Base-by-base conservation (phyloP, 192 early-diverging fungal species). In the Endogone sp. region DNA sequence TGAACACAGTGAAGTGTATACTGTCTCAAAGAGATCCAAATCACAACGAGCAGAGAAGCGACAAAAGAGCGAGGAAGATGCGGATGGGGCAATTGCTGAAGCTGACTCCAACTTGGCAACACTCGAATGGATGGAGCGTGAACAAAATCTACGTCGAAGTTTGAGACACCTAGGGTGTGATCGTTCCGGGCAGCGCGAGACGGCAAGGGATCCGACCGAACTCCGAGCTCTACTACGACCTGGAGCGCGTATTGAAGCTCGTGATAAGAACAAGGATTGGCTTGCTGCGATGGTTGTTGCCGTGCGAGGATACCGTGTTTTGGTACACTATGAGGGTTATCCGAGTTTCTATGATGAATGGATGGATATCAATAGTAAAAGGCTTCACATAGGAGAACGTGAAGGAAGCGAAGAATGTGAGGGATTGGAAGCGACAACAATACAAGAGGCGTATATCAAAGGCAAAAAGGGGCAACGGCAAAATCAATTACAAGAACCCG, bases 251-350 rank as follows among this genome's bases (percentile, higher is more conserved):
- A 76, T 90, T 29, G 85, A 80, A 0, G 85, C 81, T 11, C 73
- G 88, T 21, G 88, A 90, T 73, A 76, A 81, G 24, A 81, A 84
- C 64, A 85, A 80, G 77, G 76, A 83, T 56, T 90, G 88, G 88
- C 75, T 85, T 70, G 64, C 63, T 16, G 87, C 82, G 0, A 69
- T 71, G 20, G 82, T 90, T n/a, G 66, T 74, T n/a, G 87, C 83
- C 22, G 73, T 86, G 9, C 85, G 83, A 67, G 76, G 84, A 26
- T 88, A 84, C 49, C 71, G 87, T 32, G 75, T 88, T 2, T 71
- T 86, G 26, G 66, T 82, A 21, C 74, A 82, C 32, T 82, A 74
- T 26, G 72, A 75, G 21, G 80, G 77, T n/a, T 79, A 71, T 71
- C 57, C 68, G 3, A 55, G 68, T 25, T 56, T 62, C 3, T 71